phyloP scores from a whole-genome alignment of 176 grass and related monocot genomes.

The Carex parvula region DNA sequence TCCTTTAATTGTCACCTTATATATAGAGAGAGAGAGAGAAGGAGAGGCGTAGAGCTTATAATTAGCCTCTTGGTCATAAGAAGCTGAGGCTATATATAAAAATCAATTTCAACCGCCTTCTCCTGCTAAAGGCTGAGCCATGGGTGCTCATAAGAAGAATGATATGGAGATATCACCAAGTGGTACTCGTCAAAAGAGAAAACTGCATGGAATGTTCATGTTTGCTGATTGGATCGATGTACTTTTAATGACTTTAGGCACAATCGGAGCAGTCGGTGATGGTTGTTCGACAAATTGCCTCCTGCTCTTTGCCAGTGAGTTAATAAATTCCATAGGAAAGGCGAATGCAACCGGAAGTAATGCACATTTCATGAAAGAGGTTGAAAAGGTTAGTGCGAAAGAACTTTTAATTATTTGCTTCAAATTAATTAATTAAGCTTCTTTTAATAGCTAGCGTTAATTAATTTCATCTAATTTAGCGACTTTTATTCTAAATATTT shows the following conservation, averaged over 20 bases:
- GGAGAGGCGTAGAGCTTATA: background rate
- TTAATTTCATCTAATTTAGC: no score
- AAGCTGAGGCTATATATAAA: background rate
- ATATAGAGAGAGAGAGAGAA: background rate
- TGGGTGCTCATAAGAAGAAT: constrained; percentile 6
- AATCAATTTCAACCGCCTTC: background rate
- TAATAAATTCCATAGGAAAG: constrained; percentile 88
- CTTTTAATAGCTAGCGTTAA: background rate
- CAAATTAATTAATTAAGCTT: background rate
- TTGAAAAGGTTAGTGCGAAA: constrained; percentile 60
- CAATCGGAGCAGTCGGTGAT: constrained; percentile 72
- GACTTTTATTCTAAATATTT: constrained; percentile 6
- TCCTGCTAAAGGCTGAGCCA: background rate
- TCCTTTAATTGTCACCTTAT: background rate
- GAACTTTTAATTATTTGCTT: background rate
- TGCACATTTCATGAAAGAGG: constrained; percentile 67
- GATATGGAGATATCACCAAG: background rate
- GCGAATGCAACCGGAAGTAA: constrained; percentile 27
- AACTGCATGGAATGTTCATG: constrained; percentile 65
- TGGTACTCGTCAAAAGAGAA: constrained; percentile 11
- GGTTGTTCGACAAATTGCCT: constrained; percentile 90
- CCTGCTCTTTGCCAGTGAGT: constrained; percentile 84
- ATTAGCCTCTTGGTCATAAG: background rate
- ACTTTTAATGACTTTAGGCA: constrained; percentile 69
- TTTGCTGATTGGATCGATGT: constrained; percentile 72